Percentiles rank a stretch among this genome's conserved stretches.
Evolutionary conservation across 164 flowering plant genomes (phyloP).

Genomic region (Warburgia ugandensis): DNA sequence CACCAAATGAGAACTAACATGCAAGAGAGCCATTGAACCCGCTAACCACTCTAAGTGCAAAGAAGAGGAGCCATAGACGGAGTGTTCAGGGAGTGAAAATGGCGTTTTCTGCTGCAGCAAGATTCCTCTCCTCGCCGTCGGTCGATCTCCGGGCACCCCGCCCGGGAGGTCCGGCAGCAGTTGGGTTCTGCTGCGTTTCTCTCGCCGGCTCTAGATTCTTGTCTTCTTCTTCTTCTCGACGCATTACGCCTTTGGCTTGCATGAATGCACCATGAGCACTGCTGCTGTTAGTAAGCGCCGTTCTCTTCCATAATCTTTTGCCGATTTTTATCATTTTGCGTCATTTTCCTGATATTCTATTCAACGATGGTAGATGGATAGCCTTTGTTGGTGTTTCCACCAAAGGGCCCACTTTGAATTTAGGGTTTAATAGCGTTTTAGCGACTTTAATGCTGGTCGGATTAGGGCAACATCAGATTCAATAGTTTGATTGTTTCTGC

Average conservation of each 20-base stretch:
- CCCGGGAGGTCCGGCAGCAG: conserved; percentile 31
- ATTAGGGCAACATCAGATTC: no score
- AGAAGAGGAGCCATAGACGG: no score
- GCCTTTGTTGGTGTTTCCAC: no score
- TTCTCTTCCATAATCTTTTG: background rate
- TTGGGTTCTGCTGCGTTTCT: conserved; percentile 44
- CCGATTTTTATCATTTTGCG: background rate
- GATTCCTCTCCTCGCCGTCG: conserved; percentile 34
- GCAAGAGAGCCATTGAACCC: no score
- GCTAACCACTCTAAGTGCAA: no score
- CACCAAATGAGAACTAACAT: no score
- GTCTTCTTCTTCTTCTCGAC: conserved; percentile 22
- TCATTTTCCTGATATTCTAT: no score
- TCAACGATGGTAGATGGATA: no score
- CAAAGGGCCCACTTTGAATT: no score
- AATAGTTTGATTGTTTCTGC: no score
- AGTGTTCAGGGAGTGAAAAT: conserved; percentile 7
- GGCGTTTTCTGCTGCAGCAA: conserved; percentile 49
- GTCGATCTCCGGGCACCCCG: conserved; percentile 38
- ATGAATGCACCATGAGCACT: conserved; percentile 23
- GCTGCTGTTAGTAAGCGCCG: conserved; percentile 1
- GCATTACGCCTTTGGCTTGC: conserved; percentile 38
- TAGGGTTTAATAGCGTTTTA: no score
- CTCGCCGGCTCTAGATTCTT: conserved; percentile 32
- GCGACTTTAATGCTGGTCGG: no score